Percentiles rank a stretch among this genome's conserved stretches.
Conservation (phyloP, 225 moss, liverwort and hornwort species). For the Thuidium tamariscinum region DNA sequence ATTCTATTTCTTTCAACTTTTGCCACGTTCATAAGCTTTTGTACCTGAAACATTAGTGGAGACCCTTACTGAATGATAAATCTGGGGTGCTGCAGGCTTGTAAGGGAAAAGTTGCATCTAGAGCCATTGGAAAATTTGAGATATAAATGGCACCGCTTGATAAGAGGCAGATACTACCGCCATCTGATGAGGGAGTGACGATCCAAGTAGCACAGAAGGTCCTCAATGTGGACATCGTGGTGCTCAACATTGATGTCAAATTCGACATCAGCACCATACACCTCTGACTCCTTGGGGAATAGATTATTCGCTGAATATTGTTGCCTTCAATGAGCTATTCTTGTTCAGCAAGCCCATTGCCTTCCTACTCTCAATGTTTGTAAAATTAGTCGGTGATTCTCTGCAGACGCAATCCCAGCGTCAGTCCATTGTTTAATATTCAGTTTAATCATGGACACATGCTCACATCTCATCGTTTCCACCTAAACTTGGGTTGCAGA, state of each 20-base stretch:
- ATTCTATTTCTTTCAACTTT: not conserved
- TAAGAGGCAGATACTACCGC: constrained; percentile 73
- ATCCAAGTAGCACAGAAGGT: not conserved
- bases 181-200: constrained; percentile 54
- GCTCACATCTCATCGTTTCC: not conserved
- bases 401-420: not conserved
- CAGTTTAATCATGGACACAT: not conserved
- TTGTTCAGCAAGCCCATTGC: not conserved
- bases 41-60: not conserved
- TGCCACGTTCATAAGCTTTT: not conserved
- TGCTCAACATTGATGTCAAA: not conserved
- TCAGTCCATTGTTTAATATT: not conserved
- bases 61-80: not conserved
- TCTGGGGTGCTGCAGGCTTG: constrained; percentile 47
- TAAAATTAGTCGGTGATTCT: not conserved
- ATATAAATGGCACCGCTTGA: constrained; percentile 64
- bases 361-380: not conserved
- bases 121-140: constrained; percentile 18
- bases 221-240: not conserved
- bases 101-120: constrained; percentile 42
- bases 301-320: not conserved
- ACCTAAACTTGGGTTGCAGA: not conserved
- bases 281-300: not conserved
- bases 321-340: not conserved
- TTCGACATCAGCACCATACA: not conserved